Base-by-base conservation (phyloP, 2,329 filamentous ascomycete species). In the Epichloe coenophiala region DNA sequence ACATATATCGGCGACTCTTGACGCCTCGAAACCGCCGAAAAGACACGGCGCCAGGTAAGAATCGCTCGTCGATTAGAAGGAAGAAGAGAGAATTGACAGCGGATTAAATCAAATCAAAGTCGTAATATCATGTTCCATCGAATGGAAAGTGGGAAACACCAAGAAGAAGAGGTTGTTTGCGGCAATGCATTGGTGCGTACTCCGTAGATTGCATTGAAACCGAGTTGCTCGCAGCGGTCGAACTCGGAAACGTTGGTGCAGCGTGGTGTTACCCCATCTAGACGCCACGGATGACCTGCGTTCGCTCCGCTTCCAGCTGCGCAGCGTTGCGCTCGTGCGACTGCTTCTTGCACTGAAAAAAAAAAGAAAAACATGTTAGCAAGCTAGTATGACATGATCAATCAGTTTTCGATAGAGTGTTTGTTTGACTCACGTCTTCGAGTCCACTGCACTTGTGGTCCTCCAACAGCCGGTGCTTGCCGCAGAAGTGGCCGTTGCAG, bases 281-380 rank as follows among this genome's bases (percentile, higher is more conserved):
- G 67, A 95, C 84, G 55, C 90, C 90, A 71, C 86, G 90, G 71
- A 97, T 93, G 61, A 94, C 89, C 56, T 91, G 85, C 45, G 93
- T 98, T 64, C 91, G 79, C 76, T 98, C 91, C 52, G 83, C 81
- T 69, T 96, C 88, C 64, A 98, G 75, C 72, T 94, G 90, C 57
- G 89, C 86, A 53, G 88, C 87, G 67, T 98, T 98, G 58, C 89
- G 83, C 67, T 94, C 88, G 70, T 95, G 88, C 45, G 88, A 91
- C 68, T 95, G 89, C 75, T 95, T 93, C 78, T 96, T 95, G 78
- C 91, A 96, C 81, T 84, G 63, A 33, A 23, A 6, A 19, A 19
- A 21, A 31, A 13, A 19, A 19, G 21, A 21, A 31, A 13, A 49
- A 52, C 54, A 19, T 45, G 48, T 55, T 38, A 58, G 53, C 43